phyloP scores from a whole-genome alignment of 2,329 filamentous ascomycete species.

The Aphanoascus verrucosus region DNA sequence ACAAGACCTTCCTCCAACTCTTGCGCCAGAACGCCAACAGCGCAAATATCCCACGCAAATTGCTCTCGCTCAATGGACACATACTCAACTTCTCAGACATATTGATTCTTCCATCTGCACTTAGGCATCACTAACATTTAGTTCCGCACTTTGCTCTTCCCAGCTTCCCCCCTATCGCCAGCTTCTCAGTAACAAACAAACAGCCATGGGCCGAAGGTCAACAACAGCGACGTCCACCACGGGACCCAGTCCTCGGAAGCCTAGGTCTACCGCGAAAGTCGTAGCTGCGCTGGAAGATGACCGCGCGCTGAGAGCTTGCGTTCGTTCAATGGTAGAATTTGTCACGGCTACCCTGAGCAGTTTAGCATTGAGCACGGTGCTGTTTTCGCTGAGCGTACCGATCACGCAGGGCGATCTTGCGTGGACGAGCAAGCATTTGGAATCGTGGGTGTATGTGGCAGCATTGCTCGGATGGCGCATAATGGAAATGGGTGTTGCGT shows the following conservation, averaged over 20 bases:
- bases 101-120: neutral
- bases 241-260: constrained; percentile 16
- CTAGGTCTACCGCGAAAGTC: constrained; percentile 4
- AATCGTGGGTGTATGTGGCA: constrained; percentile 52
- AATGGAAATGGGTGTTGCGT: constrained; percentile 59
- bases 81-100: neutral
- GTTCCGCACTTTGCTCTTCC: neutral
- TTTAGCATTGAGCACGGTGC: constrained; percentile 52
- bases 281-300: neutral
- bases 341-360: constrained; percentile 40
- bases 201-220: constrained; percentile 12
- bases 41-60: neutral
- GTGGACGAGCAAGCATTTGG: constrained; percentile 52
- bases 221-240: constrained; percentile 13
- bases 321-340: constrained; percentile 34
- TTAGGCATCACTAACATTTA: neutral
- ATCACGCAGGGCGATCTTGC: constrained; percentile 57
- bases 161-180: neutral
- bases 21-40: neutral
- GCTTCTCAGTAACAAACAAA: neutral
- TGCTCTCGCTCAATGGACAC: neutral
- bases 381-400: constrained; percentile 53
- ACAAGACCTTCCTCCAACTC: constrained; percentile 14
- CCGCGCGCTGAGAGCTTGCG: constrained; percentile 19
- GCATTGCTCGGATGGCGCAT: constrained; percentile 47